Conservation (phyloP, 352 stramenopile genomes). For the Phytophthora sp. region DNA sequence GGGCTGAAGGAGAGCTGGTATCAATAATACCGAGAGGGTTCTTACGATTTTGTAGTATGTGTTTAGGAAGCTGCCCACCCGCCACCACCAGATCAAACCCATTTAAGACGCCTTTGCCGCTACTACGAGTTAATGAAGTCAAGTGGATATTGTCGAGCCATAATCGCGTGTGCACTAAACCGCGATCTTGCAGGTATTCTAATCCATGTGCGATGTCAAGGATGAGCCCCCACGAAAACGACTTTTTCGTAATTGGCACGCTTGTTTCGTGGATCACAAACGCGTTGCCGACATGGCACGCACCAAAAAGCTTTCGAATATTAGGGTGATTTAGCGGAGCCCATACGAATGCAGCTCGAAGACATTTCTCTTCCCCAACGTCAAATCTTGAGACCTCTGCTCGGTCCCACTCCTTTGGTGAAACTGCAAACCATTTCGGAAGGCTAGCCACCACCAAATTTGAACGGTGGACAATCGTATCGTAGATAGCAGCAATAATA, state of each 20-base stretch:
- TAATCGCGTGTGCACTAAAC: neutral
- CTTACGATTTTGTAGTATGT: neutral
- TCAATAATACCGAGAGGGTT: neutral
- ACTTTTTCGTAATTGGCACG: neutral
- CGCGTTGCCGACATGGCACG: conserved; percentile 21
- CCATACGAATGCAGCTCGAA: conserved; percentile 11
- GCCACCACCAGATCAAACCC: too few relatives aligned
- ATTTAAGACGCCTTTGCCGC: neutral
- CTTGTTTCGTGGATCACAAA: neutral
- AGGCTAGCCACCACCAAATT: too few relatives aligned
- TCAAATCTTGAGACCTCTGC: neutral
- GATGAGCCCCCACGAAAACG: neutral
- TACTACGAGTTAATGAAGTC: neutral
- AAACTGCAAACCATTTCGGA: conserved; percentile 12
- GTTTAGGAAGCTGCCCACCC: too few relatives aligned
- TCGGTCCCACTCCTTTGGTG: neutral
- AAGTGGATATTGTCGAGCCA: neutral
- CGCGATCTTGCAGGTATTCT: neutral
- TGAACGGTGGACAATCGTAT: too few relatives aligned
- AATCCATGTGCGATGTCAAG: neutral
- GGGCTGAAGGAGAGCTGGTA: neutral
- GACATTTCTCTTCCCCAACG: conserved; percentile 12
- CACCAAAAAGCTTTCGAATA: conserved; percentile 25
- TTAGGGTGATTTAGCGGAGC: conserved; percentile 17
- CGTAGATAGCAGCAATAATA: too few relatives aligned